Evolutionary conservation across 352 stramenopile genomes (phyloP), one percentile per base, ranked within the genome.

Genomic region (Pythium utonaiense): DNA sequence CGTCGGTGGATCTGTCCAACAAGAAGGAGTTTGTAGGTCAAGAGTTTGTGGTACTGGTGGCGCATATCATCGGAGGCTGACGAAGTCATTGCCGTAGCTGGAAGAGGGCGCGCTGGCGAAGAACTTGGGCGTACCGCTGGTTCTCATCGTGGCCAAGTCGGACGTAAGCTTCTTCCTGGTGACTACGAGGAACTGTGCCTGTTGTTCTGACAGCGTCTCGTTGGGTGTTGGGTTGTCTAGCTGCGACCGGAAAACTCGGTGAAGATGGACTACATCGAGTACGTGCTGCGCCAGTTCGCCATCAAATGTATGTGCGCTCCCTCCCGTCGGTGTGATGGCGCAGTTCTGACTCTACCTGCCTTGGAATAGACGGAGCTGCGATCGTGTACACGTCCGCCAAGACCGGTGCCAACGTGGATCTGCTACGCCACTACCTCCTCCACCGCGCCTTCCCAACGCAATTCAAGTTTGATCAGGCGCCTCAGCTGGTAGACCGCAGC

Each of bases 181-280:
- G 28, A 17, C n/a, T n/a, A n/a, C n/a, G n/a, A n/a, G n/a, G n/a
- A n/a, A n/a, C n/a, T n/a, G n/a, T n/a, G n/a, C n/a, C n/a, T n/a
- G n/a, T n/a, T n/a, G n/a, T n/a, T n/a, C n/a, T n/a, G n/a, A n/a
- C n/a, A n/a, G n/a, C n/a, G n/a, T n/a, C n/a, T 25, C 42, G 16
- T 61, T 49, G 21, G 14, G 13, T 24, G 40, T 31, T 41, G 48
- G 51, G 36, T 53, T 30, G 49, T 61, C 6, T 60, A 89, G 81
- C 56, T 88, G 48, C 77, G 80, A 27, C 76, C 76, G 7, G 85
- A 94, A 50, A 91, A 89, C 67, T 91, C 85, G 6, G 64, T 91
- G 19, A 90, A 93, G 61, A 89, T 91, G 76, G 85, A 94, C 63
- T 94, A 87, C 64, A 80, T 93, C 38, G 80, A 94, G 68, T 93